A percentile compares a stretch with the other conserved stretches of the same genome.
Evolutionary conservation across 495 filamentous ascomycete species (phyloP).

Genomic region (Aspergillus sclerotioniger): DNA sequence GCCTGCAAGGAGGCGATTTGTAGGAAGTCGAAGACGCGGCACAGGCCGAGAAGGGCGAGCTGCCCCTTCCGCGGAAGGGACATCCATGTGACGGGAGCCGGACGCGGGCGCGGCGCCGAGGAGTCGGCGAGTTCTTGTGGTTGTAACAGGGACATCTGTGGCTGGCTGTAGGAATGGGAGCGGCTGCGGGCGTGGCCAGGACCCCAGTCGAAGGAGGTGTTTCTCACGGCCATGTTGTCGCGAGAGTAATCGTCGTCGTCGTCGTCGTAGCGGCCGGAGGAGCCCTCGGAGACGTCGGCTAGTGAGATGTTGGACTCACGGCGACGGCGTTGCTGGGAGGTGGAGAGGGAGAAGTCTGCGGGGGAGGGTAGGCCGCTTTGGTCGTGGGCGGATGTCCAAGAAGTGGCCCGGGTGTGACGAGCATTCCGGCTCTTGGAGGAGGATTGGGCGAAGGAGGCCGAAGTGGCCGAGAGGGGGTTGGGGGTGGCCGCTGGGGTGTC

Average conservation of each 20-base stretch:
- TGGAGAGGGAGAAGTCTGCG: slow-evolving; percentile 15
- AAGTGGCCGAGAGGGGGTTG: slow-evolving; percentile 12
- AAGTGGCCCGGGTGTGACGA: slow-evolving; percentile 41
- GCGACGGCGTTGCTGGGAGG: slow-evolving; percentile 32
- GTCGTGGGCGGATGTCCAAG: slow-evolving; percentile 41
- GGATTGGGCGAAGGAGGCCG: slow-evolving; percentile 10
- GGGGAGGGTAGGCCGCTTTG: slow-evolving; percentile 30
- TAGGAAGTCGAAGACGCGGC: slow-evolving; percentile 60
- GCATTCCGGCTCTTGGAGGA: slow-evolving; percentile 26
- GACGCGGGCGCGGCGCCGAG: slow-evolving; percentile 19
- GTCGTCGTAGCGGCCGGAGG: slow-evolving; percentile 28
- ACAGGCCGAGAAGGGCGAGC: slow-evolving; percentile 68
- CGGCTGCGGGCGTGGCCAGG: slow-evolving; percentile 35
- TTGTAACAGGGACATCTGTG: slow-evolving; percentile 20
- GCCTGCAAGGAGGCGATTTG: slow-evolving; percentile 53
- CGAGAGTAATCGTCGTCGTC: slow-evolving; percentile 25
- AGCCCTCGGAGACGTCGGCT: slow-evolving; percentile 36
- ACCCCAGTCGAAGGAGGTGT: slow-evolving; percentile 40
- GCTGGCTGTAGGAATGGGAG: slow-evolving; percentile 38
- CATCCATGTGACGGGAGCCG: slow-evolving; percentile 57
- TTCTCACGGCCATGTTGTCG: slow-evolving; percentile 26
- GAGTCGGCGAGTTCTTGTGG: slow-evolving; percentile 18
- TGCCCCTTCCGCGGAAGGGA: slow-evolving; percentile 74
- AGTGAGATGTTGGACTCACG: slow-evolving; percentile 40
- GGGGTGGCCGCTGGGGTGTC: slow-evolving; percentile 7